Percentiles rank a stretch among this genome's conserved stretches.
Evolutionary conservation across 208 protist species (phyloP).

Genomic region (Crithidia sp.): DNA sequence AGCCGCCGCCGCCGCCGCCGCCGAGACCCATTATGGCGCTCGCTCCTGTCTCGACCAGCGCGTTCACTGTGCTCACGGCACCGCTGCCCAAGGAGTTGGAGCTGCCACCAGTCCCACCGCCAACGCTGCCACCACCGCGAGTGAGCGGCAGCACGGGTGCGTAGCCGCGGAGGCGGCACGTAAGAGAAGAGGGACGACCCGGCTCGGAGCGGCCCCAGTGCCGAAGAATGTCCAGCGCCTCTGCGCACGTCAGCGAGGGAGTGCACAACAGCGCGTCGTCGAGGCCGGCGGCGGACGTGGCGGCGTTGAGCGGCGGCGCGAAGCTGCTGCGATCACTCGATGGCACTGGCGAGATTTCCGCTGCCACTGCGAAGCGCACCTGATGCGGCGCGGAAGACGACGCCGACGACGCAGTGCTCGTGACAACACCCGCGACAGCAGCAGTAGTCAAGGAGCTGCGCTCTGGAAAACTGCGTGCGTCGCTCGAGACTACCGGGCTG

Average conservation of each 20-base stretch:
- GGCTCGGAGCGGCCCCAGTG: slow-evolving; percentile 2
- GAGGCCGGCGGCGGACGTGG: neutral
- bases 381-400: neutral
- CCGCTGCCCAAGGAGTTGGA: neutral
- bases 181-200: slow-evolving; percentile 8
- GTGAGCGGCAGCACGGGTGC: slow-evolving; percentile 10
- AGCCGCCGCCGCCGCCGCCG: neutral
- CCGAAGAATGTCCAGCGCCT: slow-evolving; percentile 22
- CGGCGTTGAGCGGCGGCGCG: neutral
- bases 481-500: neutral
- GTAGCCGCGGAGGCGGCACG: slow-evolving; percentile 28
- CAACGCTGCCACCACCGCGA: slow-evolving; percentile 1
- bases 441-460: neutral
- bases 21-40: slow-evolving; percentile 9
- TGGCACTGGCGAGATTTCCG: neutral
- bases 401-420: neutral
- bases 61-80: slow-evolving; percentile 2
- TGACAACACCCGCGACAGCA: neutral
- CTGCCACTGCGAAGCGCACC: slow-evolving; percentile 1
- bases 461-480: neutral
- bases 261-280: neutral
- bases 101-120: neutral
- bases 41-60: slow-evolving; percentile 6
- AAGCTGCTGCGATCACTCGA: neutral
- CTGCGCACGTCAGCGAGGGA: slow-evolving; percentile 11